Evolutionary conservation across 2,329 filamentous ascomycete genomes (phyloP).

Genomic region (Sarocladium oryzae): DNA sequence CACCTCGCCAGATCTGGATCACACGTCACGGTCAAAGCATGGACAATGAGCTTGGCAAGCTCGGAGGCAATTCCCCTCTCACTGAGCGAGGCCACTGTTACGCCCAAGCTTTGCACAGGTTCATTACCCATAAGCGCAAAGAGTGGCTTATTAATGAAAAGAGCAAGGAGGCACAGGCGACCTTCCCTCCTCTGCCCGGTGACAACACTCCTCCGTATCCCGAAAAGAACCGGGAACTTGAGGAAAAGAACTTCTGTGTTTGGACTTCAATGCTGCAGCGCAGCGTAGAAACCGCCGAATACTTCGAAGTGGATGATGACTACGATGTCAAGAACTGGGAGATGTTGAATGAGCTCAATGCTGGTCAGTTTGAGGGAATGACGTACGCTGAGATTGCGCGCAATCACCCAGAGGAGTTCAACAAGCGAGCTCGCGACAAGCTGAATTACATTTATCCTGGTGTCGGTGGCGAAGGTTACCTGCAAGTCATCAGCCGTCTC

Average conservation of each 20-base stretch:
- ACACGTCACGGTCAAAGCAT: slow-evolving; percentile 87
- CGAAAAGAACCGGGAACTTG: slow-evolving; percentile 62
- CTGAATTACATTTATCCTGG: slow-evolving; percentile 95
- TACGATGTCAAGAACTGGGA: slow-evolving; percentile 97
- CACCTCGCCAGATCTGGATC: slow-evolving; percentile 95
- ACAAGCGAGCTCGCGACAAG: slow-evolving; percentile 75
- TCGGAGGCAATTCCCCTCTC: slow-evolving; percentile 83
- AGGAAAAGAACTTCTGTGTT: slow-evolving; percentile 89
- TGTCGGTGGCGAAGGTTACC: slow-evolving; percentile 89
- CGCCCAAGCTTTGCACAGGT: slow-evolving; percentile 70
- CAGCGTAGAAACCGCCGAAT: slow-evolving; percentile 78
- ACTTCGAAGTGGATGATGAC: slow-evolving; percentile 85
- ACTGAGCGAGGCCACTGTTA: slow-evolving; percentile 77
- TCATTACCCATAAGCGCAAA: slow-evolving; percentile 73
- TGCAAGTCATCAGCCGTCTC: slow-evolving; percentile 93
- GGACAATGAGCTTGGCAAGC: slow-evolving; percentile 81
- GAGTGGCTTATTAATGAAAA: slow-evolving; percentile 80
- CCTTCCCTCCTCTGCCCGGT: slow-evolving; percentile 84
- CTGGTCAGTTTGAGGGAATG: slow-evolving; percentile 87
- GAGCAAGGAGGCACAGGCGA: slow-evolving; percentile 66
- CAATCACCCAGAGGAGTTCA: slow-evolving; percentile 76
- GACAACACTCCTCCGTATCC: slow-evolving; percentile 95
- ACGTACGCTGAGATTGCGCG: slow-evolving; percentile 85
- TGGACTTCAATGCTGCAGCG: slow-evolving; percentile 97
- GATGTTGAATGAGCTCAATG: slow-evolving; percentile 94